Evolutionary conservation across 768 basidiomycete genomes (phyloP).

Genomic region (Hygrophoropsis aurantiaca): DNA sequence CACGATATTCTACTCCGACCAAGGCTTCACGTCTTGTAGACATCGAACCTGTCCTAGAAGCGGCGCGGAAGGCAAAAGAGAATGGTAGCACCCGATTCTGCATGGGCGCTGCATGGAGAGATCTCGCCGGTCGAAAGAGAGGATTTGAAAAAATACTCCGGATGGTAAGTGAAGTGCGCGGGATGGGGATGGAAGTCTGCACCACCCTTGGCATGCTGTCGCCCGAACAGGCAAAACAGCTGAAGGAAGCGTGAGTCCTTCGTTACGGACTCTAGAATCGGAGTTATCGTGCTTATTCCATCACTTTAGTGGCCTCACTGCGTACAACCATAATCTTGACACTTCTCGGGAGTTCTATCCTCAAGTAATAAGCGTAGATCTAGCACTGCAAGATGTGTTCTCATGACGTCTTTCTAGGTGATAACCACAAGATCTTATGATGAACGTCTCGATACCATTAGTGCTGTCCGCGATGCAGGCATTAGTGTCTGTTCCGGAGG

Average conservation of each 20-base stretch:
- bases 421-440: conserved; percentile 95
- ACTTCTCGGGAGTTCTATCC: conserved; percentile 98
- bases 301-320: conserved; percentile 75
- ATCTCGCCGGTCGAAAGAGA: conserved; percentile 87
- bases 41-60: conserved; percentile 88
- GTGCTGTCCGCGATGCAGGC: conserved; percentile 88
- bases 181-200: conserved; percentile 99
- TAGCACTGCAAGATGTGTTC: background rate
- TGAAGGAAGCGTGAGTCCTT: conserved; percentile 86
- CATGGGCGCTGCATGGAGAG: conserved; percentile 99
- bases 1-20: conserved; percentile 86
- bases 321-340: conserved; percentile 98
- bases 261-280: conserved; percentile 1
- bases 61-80: conserved; percentile 89
- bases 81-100: conserved; percentile 98
- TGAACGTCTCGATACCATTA: conserved; percentile 87
- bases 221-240: conserved; percentile 85
- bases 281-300: conserved; percentile 8
- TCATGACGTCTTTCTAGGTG: conserved; percentile 51
- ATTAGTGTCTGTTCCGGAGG: conserved; percentile 98
- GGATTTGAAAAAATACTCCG: conserved; percentile 91
- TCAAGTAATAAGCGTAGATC: conserved; percentile 49
- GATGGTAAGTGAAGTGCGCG: conserved; percentile 90
- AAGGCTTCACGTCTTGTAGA: conserved; percentile 86
- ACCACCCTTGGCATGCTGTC: conserved; percentile 97